These are phyloP conservation scores for Isoetes engelmannii DNA, from an alignment of 83 land plant genomes.

Conservation along the genomic window DNA sequence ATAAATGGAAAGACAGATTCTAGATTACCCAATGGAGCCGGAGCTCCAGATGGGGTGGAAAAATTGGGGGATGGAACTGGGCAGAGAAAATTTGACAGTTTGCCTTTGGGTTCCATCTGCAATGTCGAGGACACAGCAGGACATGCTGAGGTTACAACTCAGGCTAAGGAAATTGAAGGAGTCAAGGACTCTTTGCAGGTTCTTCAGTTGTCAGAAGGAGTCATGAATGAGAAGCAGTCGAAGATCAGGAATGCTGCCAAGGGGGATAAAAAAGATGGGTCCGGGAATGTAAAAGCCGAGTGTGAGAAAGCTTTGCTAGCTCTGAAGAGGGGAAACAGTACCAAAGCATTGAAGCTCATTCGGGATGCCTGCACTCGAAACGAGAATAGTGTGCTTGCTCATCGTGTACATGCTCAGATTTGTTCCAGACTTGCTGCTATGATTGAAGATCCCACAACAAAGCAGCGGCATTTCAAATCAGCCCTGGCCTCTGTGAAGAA, in stretches of 20 bases:
- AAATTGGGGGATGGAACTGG: no score
- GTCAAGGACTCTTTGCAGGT: no score
- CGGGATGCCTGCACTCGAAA: conserved; percentile 44
- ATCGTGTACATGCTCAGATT: conserved; percentile 67
- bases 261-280: conserved; percentile 13
- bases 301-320: conserved; percentile 74
- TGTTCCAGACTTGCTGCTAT: conserved; percentile 54
- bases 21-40: no score
- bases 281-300: conserved; percentile 41
- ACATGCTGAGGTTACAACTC: no score
- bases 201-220: no score
- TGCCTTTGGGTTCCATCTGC: no score
- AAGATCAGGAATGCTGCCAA: conserved; percentile 10
- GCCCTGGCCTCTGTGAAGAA: conserved; percentile 64
- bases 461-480: conserved; percentile 49
- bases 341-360: conserved; percentile 61
- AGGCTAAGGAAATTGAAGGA: no score
- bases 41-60: no score
- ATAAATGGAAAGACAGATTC: no score
- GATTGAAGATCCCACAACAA: conserved; percentile 58
- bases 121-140: no score
- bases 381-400: conserved; percentile 35
- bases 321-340: conserved; percentile 70
- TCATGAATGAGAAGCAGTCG: background rate
- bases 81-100: no score